phyloP scores from a whole-genome alignment of 2,329 filamentous ascomycete genomes.

The Colletotrichum chrysophilum region DNA sequence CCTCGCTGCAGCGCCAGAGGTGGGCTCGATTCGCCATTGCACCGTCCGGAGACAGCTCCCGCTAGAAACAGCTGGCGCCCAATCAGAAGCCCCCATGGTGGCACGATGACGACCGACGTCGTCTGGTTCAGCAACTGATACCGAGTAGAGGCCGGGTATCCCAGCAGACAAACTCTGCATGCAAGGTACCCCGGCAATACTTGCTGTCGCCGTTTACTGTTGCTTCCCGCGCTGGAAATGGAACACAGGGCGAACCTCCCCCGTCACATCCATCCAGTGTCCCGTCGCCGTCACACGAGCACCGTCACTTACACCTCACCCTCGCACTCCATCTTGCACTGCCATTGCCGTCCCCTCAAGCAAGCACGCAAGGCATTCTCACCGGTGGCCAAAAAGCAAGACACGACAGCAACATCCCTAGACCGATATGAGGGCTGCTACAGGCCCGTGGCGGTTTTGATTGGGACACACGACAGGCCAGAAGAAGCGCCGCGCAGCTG shows the following conservation, averaged over 20 bases:
- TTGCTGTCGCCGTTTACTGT: neutral
- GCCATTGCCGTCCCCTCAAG: neutral
- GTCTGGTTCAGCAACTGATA: neutral
- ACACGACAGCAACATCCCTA: neutral
- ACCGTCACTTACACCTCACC: neutral
- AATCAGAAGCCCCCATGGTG: neutral
- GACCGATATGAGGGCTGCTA: neutral
- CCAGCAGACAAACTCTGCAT: constrained; percentile 9
- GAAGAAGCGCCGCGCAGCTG: neutral
- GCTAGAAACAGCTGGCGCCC: neutral
- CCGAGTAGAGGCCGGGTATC: neutral
- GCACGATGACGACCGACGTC: constrained; percentile 10
- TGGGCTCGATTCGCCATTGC: neutral
- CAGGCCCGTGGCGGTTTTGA: neutral
- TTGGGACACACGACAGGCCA: neutral
- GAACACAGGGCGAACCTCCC: neutral
- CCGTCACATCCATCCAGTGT: neutral
- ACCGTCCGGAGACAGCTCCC: neutral
- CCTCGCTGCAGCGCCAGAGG: neutral
- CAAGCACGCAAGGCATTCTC: neutral
- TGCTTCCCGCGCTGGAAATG: neutral
- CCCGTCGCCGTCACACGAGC: neutral
- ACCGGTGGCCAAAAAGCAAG: neutral
- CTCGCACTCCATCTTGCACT: neutral
- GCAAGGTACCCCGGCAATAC: constrained; percentile 18